Conservation (phyloP, 108 stramenopile species). For the Fistulifera solaris region DNA sequence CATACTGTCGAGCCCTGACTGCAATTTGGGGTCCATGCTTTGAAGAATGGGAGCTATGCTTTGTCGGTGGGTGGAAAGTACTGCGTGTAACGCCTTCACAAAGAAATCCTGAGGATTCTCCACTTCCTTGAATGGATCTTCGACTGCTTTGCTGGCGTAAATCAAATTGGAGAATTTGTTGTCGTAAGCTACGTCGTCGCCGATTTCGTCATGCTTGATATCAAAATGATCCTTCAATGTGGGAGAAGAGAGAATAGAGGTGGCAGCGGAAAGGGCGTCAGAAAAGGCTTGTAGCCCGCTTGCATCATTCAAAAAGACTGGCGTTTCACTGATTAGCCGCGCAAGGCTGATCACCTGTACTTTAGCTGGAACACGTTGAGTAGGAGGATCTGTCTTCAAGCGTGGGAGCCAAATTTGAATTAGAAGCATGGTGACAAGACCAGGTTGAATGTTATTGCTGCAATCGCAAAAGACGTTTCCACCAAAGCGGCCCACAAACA, state of each 20-base stretch:
- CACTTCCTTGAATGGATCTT: conserved; percentile 66
- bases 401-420: conserved; percentile 65
- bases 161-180: conserved; percentile 61
- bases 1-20: conserved; percentile 45
- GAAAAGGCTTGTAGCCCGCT: conserved; percentile 42
- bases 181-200: conserved; percentile 57
- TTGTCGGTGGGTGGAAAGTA: conserved; percentile 45
- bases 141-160: conserved; percentile 45
- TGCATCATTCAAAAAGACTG: conserved; percentile 42
- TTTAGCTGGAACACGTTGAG: conserved; percentile 51
- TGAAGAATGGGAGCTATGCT: conserved; percentile 53
- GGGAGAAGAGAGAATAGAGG: conserved; percentile 45
- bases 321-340: conserved; percentile 55
- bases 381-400: conserved; percentile 32
- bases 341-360: conserved; percentile 63
- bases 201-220: conserved; percentile 33
- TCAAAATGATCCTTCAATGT: conserved; percentile 22
- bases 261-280: conserved; percentile 27
- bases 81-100: conserved; percentile 28
- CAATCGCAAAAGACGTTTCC: conserved; percentile 32
- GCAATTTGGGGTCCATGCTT: conserved; percentile 61
- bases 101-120: conserved; percentile 43
- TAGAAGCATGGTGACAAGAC: conserved; percentile 45
- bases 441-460: conserved; percentile 51
- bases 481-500: conserved; percentile 65